These are phyloP conservation scores for Jaapia argillacea DNA, from an alignment of 768 basidiomycete genomes.

Conservation along the genomic window DNA sequence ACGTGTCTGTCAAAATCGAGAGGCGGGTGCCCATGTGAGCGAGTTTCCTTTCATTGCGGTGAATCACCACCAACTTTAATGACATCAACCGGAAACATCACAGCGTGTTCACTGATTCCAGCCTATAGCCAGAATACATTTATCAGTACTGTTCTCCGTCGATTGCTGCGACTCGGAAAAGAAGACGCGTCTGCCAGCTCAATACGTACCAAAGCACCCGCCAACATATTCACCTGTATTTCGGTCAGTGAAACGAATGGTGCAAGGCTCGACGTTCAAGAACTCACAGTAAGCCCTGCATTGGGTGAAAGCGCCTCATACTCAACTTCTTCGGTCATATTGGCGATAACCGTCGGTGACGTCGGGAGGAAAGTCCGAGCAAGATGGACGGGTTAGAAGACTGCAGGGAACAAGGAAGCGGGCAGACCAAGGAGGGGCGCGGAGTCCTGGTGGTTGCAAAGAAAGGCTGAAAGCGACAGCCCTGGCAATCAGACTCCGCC, in stretches of 20 bases:
- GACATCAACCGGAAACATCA: constrained; percentile 97
- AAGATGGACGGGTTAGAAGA: no score
- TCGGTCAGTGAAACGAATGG: constrained; percentile 9
- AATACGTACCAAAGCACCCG: constrained; percentile 81
- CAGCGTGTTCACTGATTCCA: constrained; percentile 97
- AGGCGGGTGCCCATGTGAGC: neutral
- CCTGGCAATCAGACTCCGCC: no score
- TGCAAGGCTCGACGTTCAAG: neutral
- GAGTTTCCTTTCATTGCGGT: no score
- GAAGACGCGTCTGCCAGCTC: constrained; percentile 4
- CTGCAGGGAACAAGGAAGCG: no score
- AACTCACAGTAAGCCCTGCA: constrained; percentile 64
- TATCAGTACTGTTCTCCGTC: neutral
- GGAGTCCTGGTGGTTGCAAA: no score
- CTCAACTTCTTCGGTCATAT: constrained; percentile 34
- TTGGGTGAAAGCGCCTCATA: constrained; percentile 66
- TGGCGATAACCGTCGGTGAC: no score
- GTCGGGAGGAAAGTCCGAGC: neutral
- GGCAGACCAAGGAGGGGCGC: no score
- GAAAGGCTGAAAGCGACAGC: no score
- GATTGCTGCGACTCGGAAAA: constrained; percentile 2
- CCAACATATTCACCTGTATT: constrained; percentile 86
- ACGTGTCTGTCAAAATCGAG: constrained; percentile 79
- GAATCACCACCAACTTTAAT: constrained; percentile 86
- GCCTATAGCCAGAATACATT: constrained; percentile 42